phyloP scores from a whole-genome alignment of 2,329 filamentous ascomycete species.

The Cordyceps fumosorosea region DNA sequence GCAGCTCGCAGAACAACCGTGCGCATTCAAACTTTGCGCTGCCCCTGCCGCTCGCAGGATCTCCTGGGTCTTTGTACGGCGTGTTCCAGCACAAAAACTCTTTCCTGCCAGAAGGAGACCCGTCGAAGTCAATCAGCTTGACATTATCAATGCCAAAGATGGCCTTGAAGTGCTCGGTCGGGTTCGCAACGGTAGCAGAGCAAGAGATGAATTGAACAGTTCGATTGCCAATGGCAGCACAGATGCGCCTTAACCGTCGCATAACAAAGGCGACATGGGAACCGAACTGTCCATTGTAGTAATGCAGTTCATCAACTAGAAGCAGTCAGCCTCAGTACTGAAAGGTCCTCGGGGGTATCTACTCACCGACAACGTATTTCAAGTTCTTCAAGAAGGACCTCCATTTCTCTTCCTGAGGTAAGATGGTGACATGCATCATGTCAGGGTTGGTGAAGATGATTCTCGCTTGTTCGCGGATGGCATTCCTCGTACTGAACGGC shows the following conservation, averaged over 20 bases:
- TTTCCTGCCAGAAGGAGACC: conserved; percentile 81
- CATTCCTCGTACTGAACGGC: conserved; percentile 67
- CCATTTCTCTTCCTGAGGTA: conserved; percentile 90
- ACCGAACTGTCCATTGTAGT: conserved; percentile 92
- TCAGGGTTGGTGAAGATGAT: conserved; percentile 98
- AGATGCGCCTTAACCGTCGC: conserved; percentile 79
- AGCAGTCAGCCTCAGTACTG: neutral
- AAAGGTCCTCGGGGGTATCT: neutral
- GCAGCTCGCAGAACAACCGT: conserved; percentile 80
- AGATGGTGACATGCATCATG: conserved; percentile 90
- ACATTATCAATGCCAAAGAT: conserved; percentile 88
- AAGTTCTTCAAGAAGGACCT: conserved; percentile 81
- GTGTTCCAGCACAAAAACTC: conserved; percentile 99
- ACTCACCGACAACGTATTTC: conserved; percentile 70
- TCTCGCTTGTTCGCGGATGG: conserved; percentile 78
- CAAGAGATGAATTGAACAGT: conserved; percentile 88
- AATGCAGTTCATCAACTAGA: conserved; percentile 76
- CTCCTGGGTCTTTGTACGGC: conserved; percentile 81
- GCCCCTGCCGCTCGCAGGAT: conserved; percentile 79
- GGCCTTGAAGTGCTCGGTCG: conserved; percentile 81
- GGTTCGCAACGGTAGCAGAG: conserved; percentile 93
- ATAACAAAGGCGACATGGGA: conserved; percentile 94
- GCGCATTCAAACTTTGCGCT: conserved; percentile 82
- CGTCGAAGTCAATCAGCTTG: conserved; percentile 79
- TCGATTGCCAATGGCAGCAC: conserved; percentile 81